phyloP scores from a whole-genome alignment of 1,284 basidiomycete genomes.

The Albatrellus sp. region DNA sequence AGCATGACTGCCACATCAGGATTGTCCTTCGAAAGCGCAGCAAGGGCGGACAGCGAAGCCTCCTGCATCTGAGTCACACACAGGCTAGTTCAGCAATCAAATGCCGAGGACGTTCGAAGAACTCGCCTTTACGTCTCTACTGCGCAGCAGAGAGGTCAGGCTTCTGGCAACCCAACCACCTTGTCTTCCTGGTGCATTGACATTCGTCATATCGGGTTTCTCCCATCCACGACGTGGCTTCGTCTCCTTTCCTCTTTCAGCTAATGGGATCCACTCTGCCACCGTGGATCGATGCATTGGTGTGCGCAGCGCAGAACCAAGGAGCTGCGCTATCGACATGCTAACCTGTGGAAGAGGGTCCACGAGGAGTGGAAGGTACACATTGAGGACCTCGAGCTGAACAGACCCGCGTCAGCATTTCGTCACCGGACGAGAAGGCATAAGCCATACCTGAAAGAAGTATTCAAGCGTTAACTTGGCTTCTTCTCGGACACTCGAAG shows the following conservation, averaged over 20 bases:
- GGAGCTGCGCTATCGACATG: slow-evolving; percentile 42
- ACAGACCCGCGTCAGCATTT: neutral
- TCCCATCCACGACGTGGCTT: slow-evolving; percentile 55
- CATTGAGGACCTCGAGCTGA: slow-evolving; percentile 47
- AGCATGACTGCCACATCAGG: slow-evolving; percentile 35
- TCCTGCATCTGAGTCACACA: slow-evolving; percentile 45
- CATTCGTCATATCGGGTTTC: slow-evolving; percentile 24
- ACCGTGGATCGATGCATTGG: slow-evolving; percentile 44
- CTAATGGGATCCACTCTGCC: slow-evolving; percentile 49
- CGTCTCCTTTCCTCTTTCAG: slow-evolving; percentile 38
- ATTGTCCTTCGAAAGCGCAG: slow-evolving; percentile 59
- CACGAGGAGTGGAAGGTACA: slow-evolving; percentile 50
- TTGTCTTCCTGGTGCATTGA: slow-evolving; percentile 27
- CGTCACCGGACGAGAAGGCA: neutral
- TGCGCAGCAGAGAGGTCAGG: slow-evolving; percentile 33
- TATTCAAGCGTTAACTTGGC: slow-evolving; percentile 43
- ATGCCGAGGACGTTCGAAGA: neutral
- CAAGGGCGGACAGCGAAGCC: slow-evolving; percentile 57
- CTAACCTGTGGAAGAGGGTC: slow-evolving; percentile 26
- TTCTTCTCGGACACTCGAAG: slow-evolving; percentile 32
- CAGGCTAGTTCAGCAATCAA: neutral
- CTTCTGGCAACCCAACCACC: slow-evolving; percentile 50
- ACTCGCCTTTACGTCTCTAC: slow-evolving; percentile 40
- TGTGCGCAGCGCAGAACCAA: slow-evolving; percentile 38
- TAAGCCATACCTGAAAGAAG: slow-evolving; percentile 39